Evolutionary conservation across 2,329 filamentous ascomycete genomes (phyloP).

Genomic region (Aspergillus ochraceus): DNA sequence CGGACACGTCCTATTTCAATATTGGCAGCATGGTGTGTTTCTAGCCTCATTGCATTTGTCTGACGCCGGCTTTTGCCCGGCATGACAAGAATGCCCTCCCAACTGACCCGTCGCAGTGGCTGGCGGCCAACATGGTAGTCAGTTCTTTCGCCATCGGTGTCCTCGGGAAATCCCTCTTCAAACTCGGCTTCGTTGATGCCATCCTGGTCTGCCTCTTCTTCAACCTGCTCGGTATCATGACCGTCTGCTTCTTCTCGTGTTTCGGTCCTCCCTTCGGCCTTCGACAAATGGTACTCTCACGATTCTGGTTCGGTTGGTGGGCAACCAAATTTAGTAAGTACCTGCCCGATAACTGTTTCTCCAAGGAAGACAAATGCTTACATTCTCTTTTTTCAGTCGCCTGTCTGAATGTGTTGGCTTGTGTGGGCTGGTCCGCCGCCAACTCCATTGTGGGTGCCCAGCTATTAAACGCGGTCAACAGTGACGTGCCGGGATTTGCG

Average conservation of each 20-base stretch:
- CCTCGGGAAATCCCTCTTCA: constrained; percentile 66
- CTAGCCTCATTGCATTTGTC: constrained; percentile 11
- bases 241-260: constrained; percentile 74
- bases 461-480: constrained; percentile 72
- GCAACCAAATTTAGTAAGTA: constrained; percentile 65
- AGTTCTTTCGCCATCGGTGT: constrained; percentile 75
- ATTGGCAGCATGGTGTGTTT: constrained; percentile 68
- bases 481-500: constrained; percentile 67
- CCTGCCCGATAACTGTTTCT: not conserved
- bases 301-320: constrained; percentile 74
- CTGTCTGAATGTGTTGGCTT: constrained; percentile 69
- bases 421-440: constrained; percentile 72
- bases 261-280: constrained; percentile 74
- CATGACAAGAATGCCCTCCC: constrained; percentile 13
- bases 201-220: constrained; percentile 72
- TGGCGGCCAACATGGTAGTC: constrained; percentile 76
- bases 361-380: not conserved
- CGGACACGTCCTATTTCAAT: constrained; percentile 64
- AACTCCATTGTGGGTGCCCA: constrained; percentile 80
- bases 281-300: constrained; percentile 76
- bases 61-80: constrained; percentile 9
- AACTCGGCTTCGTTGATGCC: constrained; percentile 70
- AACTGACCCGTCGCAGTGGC: constrained; percentile 57
- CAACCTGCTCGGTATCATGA: constrained; percentile 70
- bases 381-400: constrained; percentile 50